Percentiles rank a stretch among this genome's conserved stretches.
phyloP scores from a whole-genome alignment of 2,329 filamentous ascomycete species.

The Ophiocordyceps polyrhachis-furcata region DNA sequence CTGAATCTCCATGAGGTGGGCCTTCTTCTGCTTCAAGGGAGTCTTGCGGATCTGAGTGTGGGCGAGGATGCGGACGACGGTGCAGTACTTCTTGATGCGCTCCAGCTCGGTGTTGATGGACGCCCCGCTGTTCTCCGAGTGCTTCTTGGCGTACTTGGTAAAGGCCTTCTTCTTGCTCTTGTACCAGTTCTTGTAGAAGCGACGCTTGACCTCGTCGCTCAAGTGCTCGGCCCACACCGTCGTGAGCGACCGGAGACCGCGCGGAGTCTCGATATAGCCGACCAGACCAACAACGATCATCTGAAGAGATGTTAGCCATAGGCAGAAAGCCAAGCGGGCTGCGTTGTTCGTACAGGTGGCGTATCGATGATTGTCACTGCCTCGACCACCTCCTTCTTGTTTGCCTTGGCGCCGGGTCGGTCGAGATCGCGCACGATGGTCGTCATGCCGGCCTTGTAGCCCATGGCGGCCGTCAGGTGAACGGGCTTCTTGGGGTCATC shows the following conservation, averaged over 20 bases:
- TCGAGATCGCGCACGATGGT: conserved; percentile 99
- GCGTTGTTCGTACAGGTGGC: conserved; percentile 82
- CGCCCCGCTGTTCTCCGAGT: conserved; percentile 80
- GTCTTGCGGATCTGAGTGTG: conserved; percentile 99
- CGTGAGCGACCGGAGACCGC: conserved; percentile 96
- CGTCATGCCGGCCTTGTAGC: conserved; percentile 99
- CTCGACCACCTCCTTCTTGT: conserved; percentile 97
- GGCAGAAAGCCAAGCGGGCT: conserved; percentile 61
- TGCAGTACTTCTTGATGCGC: conserved; percentile 99
- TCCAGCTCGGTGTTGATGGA: conserved; percentile 94
- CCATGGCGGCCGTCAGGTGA: conserved; percentile 94
- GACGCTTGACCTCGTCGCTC: conserved; percentile 95
- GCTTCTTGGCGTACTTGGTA: conserved; percentile 99
- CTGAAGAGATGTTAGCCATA: conserved; percentile 59
- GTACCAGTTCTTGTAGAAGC: conserved; percentile 99
- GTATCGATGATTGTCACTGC: conserved; percentile 78
- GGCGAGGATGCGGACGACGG: conserved; percentile 94
- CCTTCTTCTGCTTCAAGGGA: conserved; percentile 99
- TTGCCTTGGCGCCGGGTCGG: conserved; percentile 95
- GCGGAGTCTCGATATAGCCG: conserved; percentile 99
- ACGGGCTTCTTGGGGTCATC: conserved; percentile 99
- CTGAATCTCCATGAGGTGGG: conserved; percentile 99
- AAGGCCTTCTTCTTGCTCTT: conserved; percentile 99
- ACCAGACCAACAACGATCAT: conserved; percentile 99
- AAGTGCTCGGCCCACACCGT: conserved; percentile 99